phyloP scores from a whole-genome alignment of 179 eudicot genomes.

The Amaranthus tricolor region DNA sequence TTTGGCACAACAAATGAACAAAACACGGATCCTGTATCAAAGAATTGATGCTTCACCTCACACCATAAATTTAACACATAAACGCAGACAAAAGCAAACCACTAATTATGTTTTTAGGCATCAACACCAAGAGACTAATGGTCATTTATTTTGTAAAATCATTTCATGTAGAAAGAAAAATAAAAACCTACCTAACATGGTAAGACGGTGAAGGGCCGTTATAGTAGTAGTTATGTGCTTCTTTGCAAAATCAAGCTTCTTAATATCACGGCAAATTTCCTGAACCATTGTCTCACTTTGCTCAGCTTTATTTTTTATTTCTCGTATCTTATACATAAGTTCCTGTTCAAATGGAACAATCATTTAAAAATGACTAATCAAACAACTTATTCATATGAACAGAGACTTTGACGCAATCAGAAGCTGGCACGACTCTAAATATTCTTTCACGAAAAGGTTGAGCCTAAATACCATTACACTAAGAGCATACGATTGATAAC shows the following conservation, averaged over 20 bases:
- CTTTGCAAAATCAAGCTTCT: conserved; percentile 94
- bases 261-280: conserved; percentile 98
- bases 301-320: conserved; percentile 93
- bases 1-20: background rate
- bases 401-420: background rate
- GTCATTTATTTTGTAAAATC: background rate
- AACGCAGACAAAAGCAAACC: background rate
- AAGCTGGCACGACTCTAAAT: background rate
- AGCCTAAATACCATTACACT: background rate
- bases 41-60: background rate
- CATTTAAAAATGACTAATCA: background rate
- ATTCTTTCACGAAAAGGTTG: background rate
- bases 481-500: background rate
- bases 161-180: background rate
- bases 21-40: background rate
- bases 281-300: conserved; percentile 99
- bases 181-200: conserved; percentile 75
- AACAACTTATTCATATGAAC: background rate
- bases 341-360: conserved; percentile 47
- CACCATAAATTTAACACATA: background rate
- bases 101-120: background rate
- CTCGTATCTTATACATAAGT: conserved; percentile 91
- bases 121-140: background rate
- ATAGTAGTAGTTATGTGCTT: conserved; percentile 97
- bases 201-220: conserved; percentile 98